A percentile compares a stretch with the other conserved stretches of the same genome.
phyloP scores from a whole-genome alignment of 2,329 filamentous ascomycete species.

The Pezicula radicicola region DNA sequence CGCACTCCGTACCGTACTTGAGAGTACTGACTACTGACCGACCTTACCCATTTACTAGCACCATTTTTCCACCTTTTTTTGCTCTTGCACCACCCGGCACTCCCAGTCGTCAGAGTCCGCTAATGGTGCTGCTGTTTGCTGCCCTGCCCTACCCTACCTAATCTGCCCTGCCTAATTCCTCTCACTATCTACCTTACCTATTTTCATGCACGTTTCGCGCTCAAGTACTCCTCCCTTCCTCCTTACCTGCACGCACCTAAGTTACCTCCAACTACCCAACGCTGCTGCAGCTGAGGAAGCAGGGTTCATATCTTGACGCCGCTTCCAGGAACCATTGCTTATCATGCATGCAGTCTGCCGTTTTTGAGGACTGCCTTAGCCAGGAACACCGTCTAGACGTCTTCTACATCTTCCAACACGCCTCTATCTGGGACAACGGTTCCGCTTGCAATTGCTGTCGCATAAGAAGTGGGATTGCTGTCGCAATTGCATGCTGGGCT shows the following conservation, averaged over 20 bases:
- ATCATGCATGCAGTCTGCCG: slow-evolving; percentile 33
- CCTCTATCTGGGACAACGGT: slow-evolving; percentile 12
- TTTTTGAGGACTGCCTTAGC: slow-evolving; percentile 30
- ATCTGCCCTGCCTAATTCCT: not conserved
- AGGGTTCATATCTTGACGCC: slow-evolving; percentile 28
- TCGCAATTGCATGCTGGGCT: slow-evolving; percentile 1
- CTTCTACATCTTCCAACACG: slow-evolving; percentile 15
- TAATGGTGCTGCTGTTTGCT: not conserved
- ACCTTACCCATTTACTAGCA: too few relatives aligned
- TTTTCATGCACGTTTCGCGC: not conserved
- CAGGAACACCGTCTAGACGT: slow-evolving; percentile 25
- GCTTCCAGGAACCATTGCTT: slow-evolving; percentile 30
- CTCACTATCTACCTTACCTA: not conserved
- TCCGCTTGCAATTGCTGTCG: slow-evolving; percentile 16
- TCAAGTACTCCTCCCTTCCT: slow-evolving; percentile 13
- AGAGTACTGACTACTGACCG: too few relatives aligned
- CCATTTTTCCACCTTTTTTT: too few relatives aligned
- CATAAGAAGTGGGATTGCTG: slow-evolving; percentile 4
- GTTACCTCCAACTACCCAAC: slow-evolving; percentile 14
- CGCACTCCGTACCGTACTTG: too few relatives aligned
- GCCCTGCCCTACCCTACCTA: not conserved
- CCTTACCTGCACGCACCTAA: slow-evolving; percentile 16
- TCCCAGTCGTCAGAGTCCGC: too few relatives aligned
- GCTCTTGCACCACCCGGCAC: too few relatives aligned
- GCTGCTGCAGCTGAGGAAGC: slow-evolving; percentile 24